Evolutionary conservation across 768 basidiomycete species (phyloP), one percentile per base, ranked within the genome.

Genomic region (Lentinula sp.): DNA sequence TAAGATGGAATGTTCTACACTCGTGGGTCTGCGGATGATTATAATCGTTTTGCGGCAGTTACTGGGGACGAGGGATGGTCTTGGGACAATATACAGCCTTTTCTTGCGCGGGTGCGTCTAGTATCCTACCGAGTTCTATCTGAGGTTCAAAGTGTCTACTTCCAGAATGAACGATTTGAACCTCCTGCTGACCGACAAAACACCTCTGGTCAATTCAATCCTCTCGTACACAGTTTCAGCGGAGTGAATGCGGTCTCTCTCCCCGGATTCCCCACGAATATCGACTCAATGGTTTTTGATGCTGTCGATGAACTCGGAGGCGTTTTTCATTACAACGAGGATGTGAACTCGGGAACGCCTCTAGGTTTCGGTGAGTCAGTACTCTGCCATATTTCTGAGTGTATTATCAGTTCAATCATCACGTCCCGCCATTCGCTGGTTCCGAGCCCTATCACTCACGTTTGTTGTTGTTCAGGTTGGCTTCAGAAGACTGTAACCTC

Each of bases 121-220:
- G 10, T 45, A 20, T 53, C 13, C 15, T 15, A 13, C 49, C 2
- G 16, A 13, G 10, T 20, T 51, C 39, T 3, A 28, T 4, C 10
- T 3, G 7, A 62, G 2, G 12, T 42, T 13, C 46, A 9, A 32
- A 16, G 12, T 56, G 12, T 45, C 16, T 56, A 35, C 41, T 15
- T 45, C 53, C 46, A 79, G 78, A 72, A 72, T 63, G 79, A 81
- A 64, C 69, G 65, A 46, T 75, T 69, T 63, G 65, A 64, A 2
- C 63, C 69, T 10, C 76, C 79, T 1, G 70, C 71, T 4, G 77
- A 79, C 57, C 59, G 67, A 16, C 78, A 78, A 60, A 68, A 78
- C 61, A 76, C 68, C 39, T 66, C 67, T 4, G 72, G 73, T 6
- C 69, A 79, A 62, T 76, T 70, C 57, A 65, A 76, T 59, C 76